phyloP scores from a whole-genome alignment of 2,329 filamentous ascomycete species.

The Penicillium sp. region DNA sequence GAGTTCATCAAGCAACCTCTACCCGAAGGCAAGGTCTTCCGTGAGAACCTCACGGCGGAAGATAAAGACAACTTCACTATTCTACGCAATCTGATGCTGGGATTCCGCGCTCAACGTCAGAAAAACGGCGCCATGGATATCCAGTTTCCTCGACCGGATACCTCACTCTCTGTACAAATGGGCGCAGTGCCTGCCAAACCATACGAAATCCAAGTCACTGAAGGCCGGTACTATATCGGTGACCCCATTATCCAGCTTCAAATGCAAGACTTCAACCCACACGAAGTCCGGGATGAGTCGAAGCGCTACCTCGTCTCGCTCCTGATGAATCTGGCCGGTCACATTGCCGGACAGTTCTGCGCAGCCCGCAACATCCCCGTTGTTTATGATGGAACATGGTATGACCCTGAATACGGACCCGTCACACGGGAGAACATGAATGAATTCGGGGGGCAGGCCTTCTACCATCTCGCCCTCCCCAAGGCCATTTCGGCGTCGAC shows the following conservation, averaged over 20 bases:
- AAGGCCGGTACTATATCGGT: constrained; percentile 42
- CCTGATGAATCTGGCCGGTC: constrained; percentile 59
- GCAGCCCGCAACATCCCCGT: constrained; percentile 43
- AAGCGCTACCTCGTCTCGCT: constrained; percentile 49
- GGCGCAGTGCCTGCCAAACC: constrained; percentile 29
- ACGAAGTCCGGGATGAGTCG: constrained; percentile 42
- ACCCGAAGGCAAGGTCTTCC: constrained; percentile 27
- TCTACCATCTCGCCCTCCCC: constrained; percentile 43
- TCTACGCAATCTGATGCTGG: constrained; percentile 45
- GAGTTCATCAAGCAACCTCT: constrained; percentile 25
- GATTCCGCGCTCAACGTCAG: constrained; percentile 40
- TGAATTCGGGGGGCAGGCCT: constrained; percentile 47
- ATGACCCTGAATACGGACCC: constrained; percentile 46
- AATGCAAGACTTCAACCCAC: constrained; percentile 37
- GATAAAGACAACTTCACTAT: constrained; percentile 41
- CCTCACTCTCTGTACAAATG: constrained; percentile 33
- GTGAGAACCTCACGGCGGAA: constrained; percentile 36
- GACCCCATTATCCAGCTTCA: constrained; percentile 49
- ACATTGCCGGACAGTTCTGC: constrained; percentile 41
- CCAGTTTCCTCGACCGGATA: constrained; percentile 21
- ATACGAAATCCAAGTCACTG: constrained; percentile 35
- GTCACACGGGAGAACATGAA: constrained; percentile 44
- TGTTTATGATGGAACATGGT: constrained; percentile 43
- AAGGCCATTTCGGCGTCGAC: constrained; percentile 49
- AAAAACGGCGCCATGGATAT: constrained; percentile 47